Evolutionary conservation across 305 asterid species (phyloP).

Genomic region (Stenogyne calaminthoides): DNA sequence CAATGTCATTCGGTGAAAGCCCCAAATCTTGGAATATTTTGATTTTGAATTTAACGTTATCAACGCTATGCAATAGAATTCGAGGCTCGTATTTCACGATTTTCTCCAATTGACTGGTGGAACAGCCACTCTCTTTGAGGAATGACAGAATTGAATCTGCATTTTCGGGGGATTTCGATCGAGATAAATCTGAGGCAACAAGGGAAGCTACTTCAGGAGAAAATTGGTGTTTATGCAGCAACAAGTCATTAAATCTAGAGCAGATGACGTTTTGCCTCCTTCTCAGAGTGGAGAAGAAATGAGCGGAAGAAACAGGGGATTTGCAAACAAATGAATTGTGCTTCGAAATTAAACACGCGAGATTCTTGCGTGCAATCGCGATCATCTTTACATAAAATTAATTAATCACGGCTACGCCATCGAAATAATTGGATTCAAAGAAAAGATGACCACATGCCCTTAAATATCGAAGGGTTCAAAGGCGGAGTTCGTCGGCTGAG

Average conservation of each 20-base stretch:
- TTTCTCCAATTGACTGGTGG: constrained; percentile 14
- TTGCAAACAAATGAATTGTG: not conserved
- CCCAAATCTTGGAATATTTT: constrained; percentile 37
- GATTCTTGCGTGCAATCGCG: not conserved
- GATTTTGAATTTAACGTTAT: constrained; percentile 39
- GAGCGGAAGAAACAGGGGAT: not conserved
- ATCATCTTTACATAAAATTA: not conserved
- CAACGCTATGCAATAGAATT: constrained; percentile 5
- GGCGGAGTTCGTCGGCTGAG: not conserved
- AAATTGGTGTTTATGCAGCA: constrained; percentile 23
- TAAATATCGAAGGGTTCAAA: not conserved
- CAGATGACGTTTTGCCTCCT: not conserved
- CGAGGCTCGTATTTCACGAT: not conserved
- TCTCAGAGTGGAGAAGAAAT: constrained; percentile 1
- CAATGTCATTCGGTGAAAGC: constrained; percentile 29
- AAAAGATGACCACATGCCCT: constrained; percentile 15
- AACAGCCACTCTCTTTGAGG: constrained; percentile 19
- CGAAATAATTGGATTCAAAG: not conserved
- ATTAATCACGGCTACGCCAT: too few species aligned
- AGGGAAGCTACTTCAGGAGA: constrained; percentile 20
- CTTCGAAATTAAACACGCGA: not conserved
- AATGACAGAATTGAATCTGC: constrained; percentile 17
- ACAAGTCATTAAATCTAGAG: not conserved
- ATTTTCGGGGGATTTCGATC: not conserved
- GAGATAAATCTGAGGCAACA: constrained; percentile 10